Evolutionary conservation across 805 yeast species (phyloP), one percentile per base, ranked within the genome.

Genomic region (Sungouiella blattae): DNA sequence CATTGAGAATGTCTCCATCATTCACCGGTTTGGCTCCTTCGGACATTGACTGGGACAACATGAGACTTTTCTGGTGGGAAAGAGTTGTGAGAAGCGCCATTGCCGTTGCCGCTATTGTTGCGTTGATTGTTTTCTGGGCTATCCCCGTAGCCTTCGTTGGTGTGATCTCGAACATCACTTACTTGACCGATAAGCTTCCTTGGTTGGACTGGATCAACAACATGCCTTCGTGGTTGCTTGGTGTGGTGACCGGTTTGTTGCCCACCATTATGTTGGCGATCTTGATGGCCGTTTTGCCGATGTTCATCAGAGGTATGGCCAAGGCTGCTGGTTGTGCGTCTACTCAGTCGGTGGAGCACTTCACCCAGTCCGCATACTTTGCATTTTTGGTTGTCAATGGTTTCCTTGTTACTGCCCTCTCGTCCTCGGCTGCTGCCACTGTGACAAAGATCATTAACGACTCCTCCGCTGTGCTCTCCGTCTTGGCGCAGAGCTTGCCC

Each of bases 31-130:
- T 80, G 33, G 79, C 74, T 39, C 86, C 89, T 1, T 58, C 51
- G 1, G 82, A 83, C 50, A 63, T 84, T 28, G 61, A 71, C 40
- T 84, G 93, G 93, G 57, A 75, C 33, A 84, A 84, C 56, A 65
- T 83, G 77, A 71, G 93, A 54, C 57, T 84, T 59, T 77, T 77
- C 49, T 84, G 93, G 89, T 82, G 87, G 83, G 94, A 84, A 58
- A 63, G 80, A 49, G 55, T 81, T 13, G 62, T 67, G 9, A 71
- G 91, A 63, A 56, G 62, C 22, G 56, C 70, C 18, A 68, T 69
- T 35, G 78, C 89, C 0, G 37, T 62, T 23, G 66, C 75, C 11
- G 78, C 77, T 2, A 73, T 83, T 36, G 49, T 62, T 15, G 84
- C 79, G 1, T 49, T 81, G 28, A 67, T 82, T 34, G 52, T 78